phyloP scores from a whole-genome alignment of 129 eudicot species.

The Chrysanthemum seticuspe region DNA sequence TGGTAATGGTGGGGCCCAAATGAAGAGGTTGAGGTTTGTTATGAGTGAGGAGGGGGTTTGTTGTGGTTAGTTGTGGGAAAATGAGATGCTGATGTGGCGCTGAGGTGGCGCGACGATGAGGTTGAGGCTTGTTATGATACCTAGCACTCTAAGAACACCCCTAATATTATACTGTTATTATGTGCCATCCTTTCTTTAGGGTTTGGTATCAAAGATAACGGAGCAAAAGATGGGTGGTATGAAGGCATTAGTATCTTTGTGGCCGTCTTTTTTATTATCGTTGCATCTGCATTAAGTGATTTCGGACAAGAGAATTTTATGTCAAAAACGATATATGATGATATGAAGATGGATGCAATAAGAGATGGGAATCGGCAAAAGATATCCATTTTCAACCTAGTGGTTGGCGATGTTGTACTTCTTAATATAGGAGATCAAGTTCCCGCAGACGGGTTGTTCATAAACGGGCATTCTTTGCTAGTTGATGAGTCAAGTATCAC shows the following conservation, averaged over 20 bases:
- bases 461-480: slow-evolving; percentile 2
- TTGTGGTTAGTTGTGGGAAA: too few species aligned
- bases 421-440: neutral
- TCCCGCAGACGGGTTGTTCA: neutral
- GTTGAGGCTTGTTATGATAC: too few species aligned
- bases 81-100: too few species aligned
- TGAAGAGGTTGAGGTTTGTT: too few species aligned
- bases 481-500: neutral
- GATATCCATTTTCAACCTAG: neutral
- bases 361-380: neutral
- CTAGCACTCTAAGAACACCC: neutral
- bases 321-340: neutral
- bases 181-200: neutral
- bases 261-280: neutral
- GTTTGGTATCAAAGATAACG: neutral
- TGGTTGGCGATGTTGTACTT: neutral
- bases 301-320: neutral
- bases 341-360: neutral
- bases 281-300: neutral
- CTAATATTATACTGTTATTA: neutral
- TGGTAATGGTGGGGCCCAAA: too few species aligned
- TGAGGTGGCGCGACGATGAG: too few species aligned
- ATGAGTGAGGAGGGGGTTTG: too few species aligned
- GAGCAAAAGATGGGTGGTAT: neutral
- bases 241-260: neutral